Conservation (phyloP, 192 early-diverging fungal species). For the Podochytrium sp. region DNA sequence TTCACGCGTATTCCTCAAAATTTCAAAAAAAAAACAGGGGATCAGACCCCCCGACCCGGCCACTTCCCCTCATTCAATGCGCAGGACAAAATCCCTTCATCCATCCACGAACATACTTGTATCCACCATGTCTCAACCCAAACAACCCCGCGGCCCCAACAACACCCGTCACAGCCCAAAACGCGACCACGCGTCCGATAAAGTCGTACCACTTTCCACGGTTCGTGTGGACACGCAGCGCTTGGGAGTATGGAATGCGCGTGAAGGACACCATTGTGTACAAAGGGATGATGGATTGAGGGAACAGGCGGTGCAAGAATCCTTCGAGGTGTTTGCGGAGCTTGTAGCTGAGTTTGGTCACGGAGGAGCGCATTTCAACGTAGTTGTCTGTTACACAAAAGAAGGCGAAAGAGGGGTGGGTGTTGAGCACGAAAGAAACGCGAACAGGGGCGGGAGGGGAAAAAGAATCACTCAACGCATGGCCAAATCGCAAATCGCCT, state of each 20-base stretch:
- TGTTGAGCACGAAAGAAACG: too few relatives aligned
- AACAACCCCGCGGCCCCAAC: background rate
- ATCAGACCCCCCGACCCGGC: background rate
- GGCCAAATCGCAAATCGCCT: conserved; percentile 91
- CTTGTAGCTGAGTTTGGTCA: conserved; percentile 74
- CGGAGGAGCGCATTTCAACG: conserved; percentile 88
- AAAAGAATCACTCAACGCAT: conserved; percentile 37
- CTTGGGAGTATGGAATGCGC: conserved; percentile 81
- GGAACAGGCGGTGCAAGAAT: conserved; percentile 73
- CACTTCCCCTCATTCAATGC: background rate
- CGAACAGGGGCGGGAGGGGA: too few relatives aligned
- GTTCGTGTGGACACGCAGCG: conserved; percentile 31
- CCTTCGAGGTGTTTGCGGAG: conserved; percentile 81
- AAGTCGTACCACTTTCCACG: conserved; percentile 38
- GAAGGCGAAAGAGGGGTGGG: too few relatives aligned
- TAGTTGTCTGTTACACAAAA: conserved; percentile 68
- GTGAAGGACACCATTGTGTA: conserved; percentile 98
- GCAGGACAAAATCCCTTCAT: background rate
- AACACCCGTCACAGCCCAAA: background rate
- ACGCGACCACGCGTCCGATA: background rate
- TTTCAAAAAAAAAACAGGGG: too few relatives aligned
- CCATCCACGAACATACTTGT: conserved; percentile 4
- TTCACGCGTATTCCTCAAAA: too few relatives aligned
- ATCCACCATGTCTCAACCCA: conserved; percentile 6
- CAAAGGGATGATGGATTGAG: conserved; percentile 76